phyloP scores from a whole-genome alignment of 441 rosid species.

The Pelargonium australe region DNA sequence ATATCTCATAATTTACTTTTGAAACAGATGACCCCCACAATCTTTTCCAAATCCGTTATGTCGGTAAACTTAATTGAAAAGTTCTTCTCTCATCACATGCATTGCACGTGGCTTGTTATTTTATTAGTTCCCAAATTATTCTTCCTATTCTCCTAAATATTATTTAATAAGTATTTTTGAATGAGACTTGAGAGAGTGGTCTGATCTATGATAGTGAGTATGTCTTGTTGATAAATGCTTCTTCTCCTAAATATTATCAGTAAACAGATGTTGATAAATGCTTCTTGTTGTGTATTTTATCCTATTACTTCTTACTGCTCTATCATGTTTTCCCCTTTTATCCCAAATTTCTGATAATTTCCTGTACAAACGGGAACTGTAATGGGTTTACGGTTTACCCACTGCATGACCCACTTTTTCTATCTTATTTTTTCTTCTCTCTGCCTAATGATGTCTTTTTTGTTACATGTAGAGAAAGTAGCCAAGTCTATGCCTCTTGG shows the following conservation, averaged over 20 bases:
- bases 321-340: neutral
- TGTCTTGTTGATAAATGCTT: neutral
- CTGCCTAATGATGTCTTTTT: conserved; percentile 14
- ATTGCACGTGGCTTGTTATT: too few species aligned
- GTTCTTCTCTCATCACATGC: too few species aligned
- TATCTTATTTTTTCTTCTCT: neutral
- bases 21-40: too few species aligned
- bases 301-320: neutral
- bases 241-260: neutral
- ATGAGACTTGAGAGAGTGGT: neutral
- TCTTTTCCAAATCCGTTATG: too few species aligned
- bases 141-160: too few species aligned
- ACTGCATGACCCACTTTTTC: neutral
- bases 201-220: too few species aligned
- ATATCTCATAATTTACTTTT: too few species aligned
- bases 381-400: neutral
- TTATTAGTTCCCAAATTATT: too few species aligned
- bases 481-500: conserved; percentile 30
- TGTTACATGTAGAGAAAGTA: conserved; percentile 51
- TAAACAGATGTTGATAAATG: neutral
- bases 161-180: too few species aligned
- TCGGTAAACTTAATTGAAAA: too few species aligned
- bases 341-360: neutral
- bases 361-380: neutral
- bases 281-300: neutral